phyloP scores from a whole-genome alignment of 2,329 filamentous ascomycete species.

The Aureobasidium melanogenum region DNA sequence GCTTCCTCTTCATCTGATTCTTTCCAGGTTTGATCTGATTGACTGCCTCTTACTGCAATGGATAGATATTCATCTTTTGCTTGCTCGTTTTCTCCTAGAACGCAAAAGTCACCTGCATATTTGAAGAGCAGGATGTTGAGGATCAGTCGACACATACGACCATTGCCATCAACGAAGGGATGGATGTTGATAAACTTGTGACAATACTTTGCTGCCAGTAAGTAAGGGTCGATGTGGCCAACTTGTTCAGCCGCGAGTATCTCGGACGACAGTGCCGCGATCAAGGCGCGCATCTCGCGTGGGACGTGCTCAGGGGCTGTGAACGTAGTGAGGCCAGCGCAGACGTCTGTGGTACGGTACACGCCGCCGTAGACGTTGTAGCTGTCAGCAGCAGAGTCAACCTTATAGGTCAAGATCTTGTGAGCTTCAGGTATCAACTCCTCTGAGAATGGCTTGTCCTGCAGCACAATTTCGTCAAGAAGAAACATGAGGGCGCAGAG shows the following conservation, averaged over 20 bases:
- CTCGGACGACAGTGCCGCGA: not conserved
- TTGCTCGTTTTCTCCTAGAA: not conserved
- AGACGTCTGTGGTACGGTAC: not conserved
- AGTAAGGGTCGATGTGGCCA: not conserved
- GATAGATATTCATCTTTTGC: not conserved
- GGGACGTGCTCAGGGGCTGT: not conserved
- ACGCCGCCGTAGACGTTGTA: not conserved
- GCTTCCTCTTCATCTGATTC: not conserved
- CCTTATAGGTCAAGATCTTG: not conserved
- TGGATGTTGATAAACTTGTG: slow-evolving; percentile 7
- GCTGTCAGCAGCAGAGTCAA: not conserved
- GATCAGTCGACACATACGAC: not conserved
- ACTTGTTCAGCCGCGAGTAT: not conserved
- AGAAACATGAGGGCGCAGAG: too few species aligned
- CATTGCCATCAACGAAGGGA: not conserved
- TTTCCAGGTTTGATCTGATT: not conserved
- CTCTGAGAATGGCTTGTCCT: not conserved
- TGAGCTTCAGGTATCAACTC: not conserved
- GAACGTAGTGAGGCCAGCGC: not conserved
- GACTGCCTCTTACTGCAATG: not conserved
- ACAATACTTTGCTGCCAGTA: not conserved
- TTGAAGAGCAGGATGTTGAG: not conserved
- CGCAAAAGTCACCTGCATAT: not conserved
- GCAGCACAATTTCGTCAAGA: too few species aligned
- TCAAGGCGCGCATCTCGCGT: not conserved